Evolutionary conservation across 2,329 filamentous ascomycete genomes (phyloP).

Genomic region (Talaromyces marneffei): DNA sequence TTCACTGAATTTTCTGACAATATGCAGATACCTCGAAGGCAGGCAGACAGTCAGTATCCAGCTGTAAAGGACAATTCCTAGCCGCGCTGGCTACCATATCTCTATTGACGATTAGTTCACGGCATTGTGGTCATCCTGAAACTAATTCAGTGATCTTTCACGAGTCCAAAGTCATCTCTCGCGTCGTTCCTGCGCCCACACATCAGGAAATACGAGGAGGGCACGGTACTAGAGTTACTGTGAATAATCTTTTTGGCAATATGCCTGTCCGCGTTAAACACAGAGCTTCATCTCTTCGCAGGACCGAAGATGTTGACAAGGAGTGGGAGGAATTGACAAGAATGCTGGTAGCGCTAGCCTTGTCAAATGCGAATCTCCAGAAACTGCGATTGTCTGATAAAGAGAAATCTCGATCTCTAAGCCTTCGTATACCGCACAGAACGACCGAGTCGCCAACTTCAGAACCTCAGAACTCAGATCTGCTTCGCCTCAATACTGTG

Average conservation of each 20-base stretch:
- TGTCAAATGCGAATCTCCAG: constrained; percentile 59
- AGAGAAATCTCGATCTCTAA: constrained; percentile 35
- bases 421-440: constrained; percentile 20
- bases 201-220: constrained; percentile 53
- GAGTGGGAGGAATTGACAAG: constrained; percentile 61
- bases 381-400: constrained; percentile 56
- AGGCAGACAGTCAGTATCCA: constrained; percentile 50
- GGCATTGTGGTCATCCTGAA: constrained; percentile 45
- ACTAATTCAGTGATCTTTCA: constrained; percentile 64
- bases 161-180: constrained; percentile 59
- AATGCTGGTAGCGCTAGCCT: constrained; percentile 57
- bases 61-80: constrained; percentile 68
- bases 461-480: constrained; percentile 34
- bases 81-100: constrained; percentile 71
- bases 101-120: constrained; percentile 69
- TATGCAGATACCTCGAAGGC: constrained; percentile 71
- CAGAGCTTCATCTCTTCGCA: constrained; percentile 52
- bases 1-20: constrained; percentile 10
- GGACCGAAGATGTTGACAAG: constrained; percentile 49
- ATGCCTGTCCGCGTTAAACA: constrained; percentile 89
- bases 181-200: constrained; percentile 56
- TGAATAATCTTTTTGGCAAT: constrained; percentile 78
- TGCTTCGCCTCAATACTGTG: constrained; percentile 32
- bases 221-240: constrained; percentile 69
- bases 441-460: constrained; percentile 18